Evolutionary conservation across 768 basidiomycete genomes (phyloP), one percentile per base, ranked within the genome.

Genomic region (Panaeolus papilionaceus): DNA sequence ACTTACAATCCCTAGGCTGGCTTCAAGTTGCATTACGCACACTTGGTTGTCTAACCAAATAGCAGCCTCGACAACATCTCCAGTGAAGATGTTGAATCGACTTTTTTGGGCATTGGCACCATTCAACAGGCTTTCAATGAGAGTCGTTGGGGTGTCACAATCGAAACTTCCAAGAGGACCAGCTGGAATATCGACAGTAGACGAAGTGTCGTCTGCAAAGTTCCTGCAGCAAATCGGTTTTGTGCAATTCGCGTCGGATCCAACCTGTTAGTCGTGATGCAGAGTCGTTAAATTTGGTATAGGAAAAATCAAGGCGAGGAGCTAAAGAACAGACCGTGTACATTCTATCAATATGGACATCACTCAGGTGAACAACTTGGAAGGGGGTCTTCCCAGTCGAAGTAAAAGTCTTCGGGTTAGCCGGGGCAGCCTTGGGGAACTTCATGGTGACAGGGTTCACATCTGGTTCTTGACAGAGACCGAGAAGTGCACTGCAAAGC

Each of bases 171-270:
- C 86, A 61, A 83, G 77, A 16, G 82, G 80, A 1, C 85, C 84
- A 5, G 89, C 88, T 33, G 87, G 81, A 14, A 75, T 71, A 8
- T 72, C 71, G 23, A 84, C 75, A n/a, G n/a, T 58, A 1, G 83
- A 76, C 0, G 78, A 75, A 7, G 71, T 74, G 62, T 79, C 75
- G 62, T 83, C 84, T 1, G 81, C 74, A 67, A 81, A 88, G 49
- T 84, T 79, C 63, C 88, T 80, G 73, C 89, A 89, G 73, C 89
- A 89, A 18, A 90, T 85, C 1, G 85, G 85, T 71, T 88, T 88
- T n/a, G 83, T 85, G 76, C 89, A 90, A 47, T 83, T 81, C 1
- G 83, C 83, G 37, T 89, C 85, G 5, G 87, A 72, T 18, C 87
- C 88, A 38, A 80, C 68, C 88, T 88, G 62, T 20, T 67, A 40